Evolutionary conservation across 1,284 basidiomycete species (phyloP), one percentile per base, ranked within the genome.

Genomic region (Xerocomus amazonicus): DNA sequence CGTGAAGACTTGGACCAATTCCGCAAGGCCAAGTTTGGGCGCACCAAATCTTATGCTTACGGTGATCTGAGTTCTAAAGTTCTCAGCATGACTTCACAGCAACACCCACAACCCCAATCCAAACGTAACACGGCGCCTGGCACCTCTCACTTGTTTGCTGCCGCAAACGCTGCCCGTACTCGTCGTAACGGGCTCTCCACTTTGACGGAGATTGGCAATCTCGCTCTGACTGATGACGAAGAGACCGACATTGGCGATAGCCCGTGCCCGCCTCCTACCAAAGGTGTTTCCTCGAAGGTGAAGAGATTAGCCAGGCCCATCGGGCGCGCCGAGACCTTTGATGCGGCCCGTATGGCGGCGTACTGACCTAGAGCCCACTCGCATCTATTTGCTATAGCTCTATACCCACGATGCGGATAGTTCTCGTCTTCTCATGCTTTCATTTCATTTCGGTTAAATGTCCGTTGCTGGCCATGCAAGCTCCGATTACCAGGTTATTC

Each of bases 1-100:
- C 80, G 85, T 47, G 84, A 90, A 60, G 92, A 97, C 61, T 71
- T 97, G 47, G 90, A 92, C 70, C 89, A 92, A 56, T 96, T 98
- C 77, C 86, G 96, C 56, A 91, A 88, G 68, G 80, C 80, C 58
- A 87, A 86, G 65, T 92, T 91, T 63, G 84, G 84, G 32, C 84
- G 92, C 45, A 90, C 92, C 40, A 88, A 89, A 63, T 93, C 90
- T 0, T 95, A 92, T 63, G 86, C 92, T 1, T 93, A 90, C 61
- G 91, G 91, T 28, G 91, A 94, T 43, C 13, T 68, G 54, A 60
- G 70, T 53, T 78, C 77, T 63, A 61, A 70, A 54, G 53, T 71
- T 39, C 60, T 72, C 28, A 52, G 52, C 17, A 17, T 62, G 26
- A 23, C 63, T 14, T 69, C 71, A 37, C 73, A 71, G 46, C 71